phyloP scores from a whole-genome alignment of 257 asterid genomes.

The Eustoma russellianum region DNA sequence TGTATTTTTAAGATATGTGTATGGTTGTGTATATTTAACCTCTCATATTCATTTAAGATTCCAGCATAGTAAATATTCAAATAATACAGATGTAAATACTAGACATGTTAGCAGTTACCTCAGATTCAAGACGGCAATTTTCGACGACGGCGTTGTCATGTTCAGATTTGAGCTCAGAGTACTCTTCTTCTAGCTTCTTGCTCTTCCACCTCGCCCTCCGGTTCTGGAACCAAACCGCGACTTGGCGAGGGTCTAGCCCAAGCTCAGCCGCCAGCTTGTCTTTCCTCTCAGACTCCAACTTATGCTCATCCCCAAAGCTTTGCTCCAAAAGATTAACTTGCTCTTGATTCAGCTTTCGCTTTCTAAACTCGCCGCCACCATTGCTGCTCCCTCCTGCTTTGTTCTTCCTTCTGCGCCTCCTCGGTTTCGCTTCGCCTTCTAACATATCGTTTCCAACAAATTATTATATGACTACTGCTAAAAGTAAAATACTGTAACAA shows the following conservation, averaged over 20 bases:
- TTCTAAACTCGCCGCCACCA: constrained; percentile 31
- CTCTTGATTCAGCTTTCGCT: constrained; percentile 73
- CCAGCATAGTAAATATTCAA: too few relatives aligned
- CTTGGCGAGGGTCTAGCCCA: constrained; percentile 84
- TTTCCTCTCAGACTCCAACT: constrained; percentile 81
- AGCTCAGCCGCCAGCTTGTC: constrained; percentile 74
- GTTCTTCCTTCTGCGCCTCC: constrained; percentile 28
- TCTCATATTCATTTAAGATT: too few relatives aligned
- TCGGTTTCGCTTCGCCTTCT: constrained; percentile 21
- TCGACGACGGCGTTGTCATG: constrained; percentile 46
- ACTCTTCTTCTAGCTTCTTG: constrained; percentile 85
- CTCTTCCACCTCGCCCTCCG: constrained; percentile 81
- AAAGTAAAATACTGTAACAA: too few relatives aligned
- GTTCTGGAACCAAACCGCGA: constrained; percentile 97
- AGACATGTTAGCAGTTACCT: constrained; percentile 31
- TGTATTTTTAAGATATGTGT: too few relatives aligned
- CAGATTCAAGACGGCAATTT: constrained; percentile 60
- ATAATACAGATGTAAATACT: too few relatives aligned
- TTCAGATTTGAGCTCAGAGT: constrained; percentile 34
- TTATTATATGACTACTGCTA: too few relatives aligned
- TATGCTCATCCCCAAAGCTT: constrained; percentile 63
- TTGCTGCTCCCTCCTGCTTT: constrained; percentile 19
- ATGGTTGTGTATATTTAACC: too few relatives aligned
- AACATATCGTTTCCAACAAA: too few relatives aligned
- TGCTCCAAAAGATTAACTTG: constrained; percentile 49